Base-by-base conservation (phyloP, 176 grass and related monocot species). In the Aegilops longissima region DNA sequence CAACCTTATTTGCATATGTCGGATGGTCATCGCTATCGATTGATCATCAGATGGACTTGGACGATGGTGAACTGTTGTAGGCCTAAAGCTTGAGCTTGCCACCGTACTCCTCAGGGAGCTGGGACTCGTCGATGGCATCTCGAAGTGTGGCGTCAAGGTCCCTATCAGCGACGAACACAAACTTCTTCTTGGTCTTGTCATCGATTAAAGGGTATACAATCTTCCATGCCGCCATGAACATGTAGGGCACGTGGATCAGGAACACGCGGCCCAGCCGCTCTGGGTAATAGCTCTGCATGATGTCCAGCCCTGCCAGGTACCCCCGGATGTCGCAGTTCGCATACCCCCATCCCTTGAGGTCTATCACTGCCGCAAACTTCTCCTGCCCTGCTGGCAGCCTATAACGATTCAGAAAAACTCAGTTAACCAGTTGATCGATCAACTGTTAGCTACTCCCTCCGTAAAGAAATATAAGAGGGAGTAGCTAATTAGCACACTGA, bases 181-280 rank as follows among this genome's bases (percentile, higher is more conserved):
- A 90, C 92, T 98, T 98, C 39, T 98, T 93, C 83, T 88, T 95
- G 21, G 95, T 95, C 40, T 89, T 93, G 11, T 92, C 88, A 44
- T 98, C 95, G 35, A 98, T 98, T 74, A 98, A 93, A 0, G 95
- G 95, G 83, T 90, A 95, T 36, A 98, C 73, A 11, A 90, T 86
- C 93, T 95, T 98, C 95, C 95, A 98, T 0, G 91, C 93, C 9
- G 87, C 91, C 95, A 95, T 93, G 95, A 98, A 98, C 0, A 98
- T 13, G 66, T 88, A 89, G 4, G 95, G 93, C 12, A 92, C 95
- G 76, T 93, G 82, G 69, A 98, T 25, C 5, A 95, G 63, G 78
- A 95, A 80, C 5, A 91, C 91, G 20, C 91, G 67, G 2, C 85
- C 91, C 1, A 98, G 86, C 3, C 91, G 82, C 86, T 98, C 95